Percentiles rank a stretch among this genome's conserved stretches.
These are phyloP conservation scores for Clarireedia hainanense DNA, from an alignment of 2,329 filamentous ascomycete genomes.

Conservation along the genomic window DNA sequence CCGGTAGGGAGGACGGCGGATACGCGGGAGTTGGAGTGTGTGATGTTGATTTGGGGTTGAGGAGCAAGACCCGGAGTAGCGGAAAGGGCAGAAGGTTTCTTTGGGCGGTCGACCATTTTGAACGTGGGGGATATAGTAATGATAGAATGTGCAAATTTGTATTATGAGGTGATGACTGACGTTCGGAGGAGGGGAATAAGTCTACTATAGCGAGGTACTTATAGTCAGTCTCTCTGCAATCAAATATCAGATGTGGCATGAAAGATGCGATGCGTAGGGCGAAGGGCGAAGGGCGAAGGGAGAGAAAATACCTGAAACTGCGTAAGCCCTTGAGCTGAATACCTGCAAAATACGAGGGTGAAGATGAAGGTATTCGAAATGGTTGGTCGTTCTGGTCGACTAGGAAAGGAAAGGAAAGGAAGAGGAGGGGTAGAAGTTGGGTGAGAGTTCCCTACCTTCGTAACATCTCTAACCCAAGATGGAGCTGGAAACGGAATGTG, in stretches of 20 bases:
- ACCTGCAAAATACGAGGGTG: too few species aligned
- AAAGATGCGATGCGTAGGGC: too few species aligned
- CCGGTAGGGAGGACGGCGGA: constrained; percentile 77
- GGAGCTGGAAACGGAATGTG: constrained; percentile 2
- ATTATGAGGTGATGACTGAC: not conserved
- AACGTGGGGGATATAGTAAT: not conserved
- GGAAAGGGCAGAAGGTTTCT: constrained; percentile 72
- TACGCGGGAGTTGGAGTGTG: constrained; percentile 63
- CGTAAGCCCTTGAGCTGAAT: too few species aligned
- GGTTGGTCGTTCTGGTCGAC: too few species aligned
- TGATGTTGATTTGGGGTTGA: constrained; percentile 67
- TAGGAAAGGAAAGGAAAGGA: not conserved
- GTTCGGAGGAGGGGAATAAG: constrained; percentile 4
- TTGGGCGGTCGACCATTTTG: constrained; percentile 68
- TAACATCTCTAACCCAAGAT: not conserved
- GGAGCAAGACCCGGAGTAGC: constrained; percentile 67
- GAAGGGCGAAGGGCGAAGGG: too few species aligned
- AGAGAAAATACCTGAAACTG: too few species aligned
- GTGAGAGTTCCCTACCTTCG: not conserved
- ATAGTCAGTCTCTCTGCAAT: too few species aligned
- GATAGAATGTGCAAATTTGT: not conserved
- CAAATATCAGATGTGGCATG: too few species aligned
- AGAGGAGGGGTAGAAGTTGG: not conserved
- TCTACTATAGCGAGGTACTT: not conserved
- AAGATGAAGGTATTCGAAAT: too few species aligned